These are phyloP conservation scores for Herpomyces periplanetae DNA, from an alignment of 2,329 filamentous ascomycete species.

Conservation along the genomic window DNA sequence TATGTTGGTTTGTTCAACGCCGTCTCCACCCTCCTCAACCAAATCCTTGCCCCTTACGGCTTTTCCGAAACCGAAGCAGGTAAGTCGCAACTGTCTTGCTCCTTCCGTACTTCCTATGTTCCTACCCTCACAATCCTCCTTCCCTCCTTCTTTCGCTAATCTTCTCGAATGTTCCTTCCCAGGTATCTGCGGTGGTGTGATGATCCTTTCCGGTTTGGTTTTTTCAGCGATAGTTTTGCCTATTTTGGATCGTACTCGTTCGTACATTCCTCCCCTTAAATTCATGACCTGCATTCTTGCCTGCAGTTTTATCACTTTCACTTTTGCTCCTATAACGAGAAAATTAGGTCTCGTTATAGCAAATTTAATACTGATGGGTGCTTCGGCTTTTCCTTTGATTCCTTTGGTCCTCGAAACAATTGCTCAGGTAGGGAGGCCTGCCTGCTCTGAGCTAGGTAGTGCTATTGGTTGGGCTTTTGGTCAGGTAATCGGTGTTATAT, in stretches of 20 bases:
- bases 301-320: constrained; percentile 15
- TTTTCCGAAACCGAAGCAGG: constrained; percentile 48
- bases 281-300: constrained; percentile 32
- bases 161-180: no score
- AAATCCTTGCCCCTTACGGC: constrained; percentile 52
- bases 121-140: no score
- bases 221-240: constrained; percentile 34
- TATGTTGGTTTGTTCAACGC: constrained; percentile 87
- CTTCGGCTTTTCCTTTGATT: constrained; percentile 34
- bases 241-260: constrained; percentile 46
- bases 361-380: constrained; percentile 34
- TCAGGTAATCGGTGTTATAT: constrained; percentile 45
- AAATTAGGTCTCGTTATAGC: constrained; percentile 26
- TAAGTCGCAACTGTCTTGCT: no score
- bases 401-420: constrained; percentile 58
- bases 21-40: constrained; percentile 49
- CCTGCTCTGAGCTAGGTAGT: constrained; percentile 46
- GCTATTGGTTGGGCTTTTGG: constrained; percentile 55
- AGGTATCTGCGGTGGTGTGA: constrained; percentile 52
- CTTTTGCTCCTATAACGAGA: constrained; percentile 32
- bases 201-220: constrained; percentile 60
- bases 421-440: constrained; percentile 50
- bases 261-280: constrained; percentile 32
- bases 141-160: no score
- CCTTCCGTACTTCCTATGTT: no score